Evolutionary conservation across 495 filamentous ascomycete species (phyloP), one percentile per base, ranked within the genome.

Genomic region (Talaromyces trachyspermus): DNA sequence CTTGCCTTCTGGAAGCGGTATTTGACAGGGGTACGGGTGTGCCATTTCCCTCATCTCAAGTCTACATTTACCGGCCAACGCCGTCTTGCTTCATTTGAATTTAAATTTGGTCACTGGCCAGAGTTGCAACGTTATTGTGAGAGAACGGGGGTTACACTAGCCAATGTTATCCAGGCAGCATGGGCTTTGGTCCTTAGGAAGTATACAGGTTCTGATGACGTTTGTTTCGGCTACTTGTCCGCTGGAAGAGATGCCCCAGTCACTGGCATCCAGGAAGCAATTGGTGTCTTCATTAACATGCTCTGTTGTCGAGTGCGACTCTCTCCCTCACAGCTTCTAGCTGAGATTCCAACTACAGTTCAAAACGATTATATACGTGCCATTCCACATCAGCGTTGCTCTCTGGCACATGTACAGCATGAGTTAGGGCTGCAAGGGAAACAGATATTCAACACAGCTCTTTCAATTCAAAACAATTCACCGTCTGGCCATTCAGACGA

Each of bases 211-310:
- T 72, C 68, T 3, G 67, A 79, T 36, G 70, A 77, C 23, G 66
- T 82, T n/a, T 76, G 72, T 49, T 84, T 83, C 50, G 79, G 79
- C 2, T 77, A 77, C 39, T 55, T 71, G 9, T 69, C 68, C 12
- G 66, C 74, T 26, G 73, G 74, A 22, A 63, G 75, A 32, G 70
- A 74, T 56, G 62, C 65, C 11, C 71, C 74, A 18, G 62, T 77
- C 14, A 54, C 58, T n/a, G 70, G 71, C 0, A 74, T 76, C 24
- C 68, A 76, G 26, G 65, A 77, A 36, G 71, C 74, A 42, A 69
- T 75, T 20, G 76, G 76, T 2, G 69, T 74, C 10, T 78, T 78
- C 49, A 76, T 78, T 52, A 76, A 76, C 50, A 78, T 77, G 68
- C 59, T 78, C 14, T 73, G 75, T 46, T 79, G 76, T 53, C 64